Conservation (phyloP, 1,284 basidiomycete species). For the Trichosporon faecale region DNA sequence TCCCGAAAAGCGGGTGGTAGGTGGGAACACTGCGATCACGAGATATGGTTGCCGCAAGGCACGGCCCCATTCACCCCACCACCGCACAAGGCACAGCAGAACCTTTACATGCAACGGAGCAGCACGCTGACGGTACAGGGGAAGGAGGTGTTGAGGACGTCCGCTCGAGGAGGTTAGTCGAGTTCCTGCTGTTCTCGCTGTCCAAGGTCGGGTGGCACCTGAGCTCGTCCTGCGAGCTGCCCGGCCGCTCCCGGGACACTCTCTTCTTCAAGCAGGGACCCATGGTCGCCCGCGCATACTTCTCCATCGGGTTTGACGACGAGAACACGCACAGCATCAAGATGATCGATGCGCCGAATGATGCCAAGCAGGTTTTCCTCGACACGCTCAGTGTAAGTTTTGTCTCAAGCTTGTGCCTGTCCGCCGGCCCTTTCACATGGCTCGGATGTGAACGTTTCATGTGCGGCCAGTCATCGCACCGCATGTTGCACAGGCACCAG, state of each 20-base stretch:
- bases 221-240: constrained; percentile 5
- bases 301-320: background rate
- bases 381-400: background rate
- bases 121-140: constrained; percentile 1
- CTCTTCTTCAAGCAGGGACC: constrained; percentile 7
- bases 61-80: background rate
- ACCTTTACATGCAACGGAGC: background rate
- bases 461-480: background rate
- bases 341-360: constrained; percentile 7
- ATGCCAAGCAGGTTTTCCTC: constrained; percentile 5
- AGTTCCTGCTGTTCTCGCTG: constrained; percentile 16
- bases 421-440: background rate
- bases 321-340: constrained; percentile 8
- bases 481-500: background rate
- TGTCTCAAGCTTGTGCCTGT: background rate
- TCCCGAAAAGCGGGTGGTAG: background rate
- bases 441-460: background rate
- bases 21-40: background rate
- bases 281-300: background rate
- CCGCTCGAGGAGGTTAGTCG: constrained; percentile 12
- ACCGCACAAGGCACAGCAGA: background rate
- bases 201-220: constrained; percentile 12
- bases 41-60: constrained; percentile 3
- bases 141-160: background rate
- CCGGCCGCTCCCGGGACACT: background rate